These are phyloP conservation scores for Torulaspora quercuum DNA, from an alignment of 805 yeast species.

Conservation along the genomic window DNA sequence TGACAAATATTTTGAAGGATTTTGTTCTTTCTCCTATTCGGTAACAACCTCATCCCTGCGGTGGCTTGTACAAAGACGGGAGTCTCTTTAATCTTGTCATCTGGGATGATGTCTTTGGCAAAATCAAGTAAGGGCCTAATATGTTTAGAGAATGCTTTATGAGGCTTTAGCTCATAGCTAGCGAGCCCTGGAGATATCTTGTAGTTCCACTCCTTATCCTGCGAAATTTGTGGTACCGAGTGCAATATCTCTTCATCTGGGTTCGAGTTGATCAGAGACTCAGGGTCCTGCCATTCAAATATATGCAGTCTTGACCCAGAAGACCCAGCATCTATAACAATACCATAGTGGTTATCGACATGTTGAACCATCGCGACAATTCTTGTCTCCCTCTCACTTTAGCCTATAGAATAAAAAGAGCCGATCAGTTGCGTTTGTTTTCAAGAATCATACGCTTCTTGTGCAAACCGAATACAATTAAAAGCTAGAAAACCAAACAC, in stretches of 20 bases:
- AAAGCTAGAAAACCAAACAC: too few relatives aligned
- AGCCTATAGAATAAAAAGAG: background rate
- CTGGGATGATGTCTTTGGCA: slow-evolving; percentile 71
- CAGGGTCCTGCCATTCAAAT: slow-evolving; percentile 70
- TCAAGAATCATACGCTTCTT: too few relatives aligned
- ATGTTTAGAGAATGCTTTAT: slow-evolving; percentile 67
- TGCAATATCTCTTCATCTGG: slow-evolving; percentile 36
- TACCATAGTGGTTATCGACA: slow-evolving; percentile 54
- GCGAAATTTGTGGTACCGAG: slow-evolving; percentile 66
- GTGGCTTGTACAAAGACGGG: slow-evolving; percentile 93
- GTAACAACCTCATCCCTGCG: slow-evolving; percentile 90
- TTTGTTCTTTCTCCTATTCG: slow-evolving; percentile 47
- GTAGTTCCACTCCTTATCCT: slow-evolving; percentile 62
- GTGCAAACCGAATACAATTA: too few relatives aligned
- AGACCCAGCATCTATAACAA: slow-evolving; percentile 93
- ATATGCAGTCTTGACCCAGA: slow-evolving; percentile 88
- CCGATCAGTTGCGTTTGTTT: slow-evolving; percentile 1
- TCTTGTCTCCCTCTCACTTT: background rate
- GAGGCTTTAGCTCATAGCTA: slow-evolving; percentile 51
- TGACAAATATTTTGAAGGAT: slow-evolving; percentile 62
- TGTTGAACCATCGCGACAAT: slow-evolving; percentile 2
- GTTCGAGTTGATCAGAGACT: slow-evolving; percentile 14
- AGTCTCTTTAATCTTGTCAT: slow-evolving; percentile 54
- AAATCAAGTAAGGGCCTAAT: slow-evolving; percentile 58
- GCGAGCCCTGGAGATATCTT: slow-evolving; percentile 87